A percentile compares a stretch with the other conserved stretches of the same genome.
phyloP scores from a whole-genome alignment of 2,329 filamentous ascomycete species.

The Ceratocystis diversiconidia region DNA sequence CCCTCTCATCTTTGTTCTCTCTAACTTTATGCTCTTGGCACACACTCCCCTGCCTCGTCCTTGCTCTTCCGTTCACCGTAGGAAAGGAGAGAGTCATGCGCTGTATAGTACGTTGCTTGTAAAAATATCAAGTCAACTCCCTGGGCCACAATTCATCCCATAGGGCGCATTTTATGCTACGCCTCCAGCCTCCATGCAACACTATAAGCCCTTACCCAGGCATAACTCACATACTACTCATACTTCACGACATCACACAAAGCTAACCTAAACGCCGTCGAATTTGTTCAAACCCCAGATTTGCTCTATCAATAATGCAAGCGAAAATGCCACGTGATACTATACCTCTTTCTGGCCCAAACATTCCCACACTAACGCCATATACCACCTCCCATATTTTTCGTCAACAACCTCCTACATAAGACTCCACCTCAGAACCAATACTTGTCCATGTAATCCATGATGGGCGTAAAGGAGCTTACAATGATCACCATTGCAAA shows the following conservation, averaged over 20 bases:
- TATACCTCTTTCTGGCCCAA: background rate
- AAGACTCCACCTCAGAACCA: constrained; percentile 10
- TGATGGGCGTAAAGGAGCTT: constrained; percentile 14
- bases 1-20: background rate
- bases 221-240: background rate
- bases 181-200: background rate
- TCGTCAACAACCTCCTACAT: background rate
- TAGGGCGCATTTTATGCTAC: too few species aligned
- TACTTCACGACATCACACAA: background rate
- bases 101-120: background rate
- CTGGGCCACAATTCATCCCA: too few species aligned
- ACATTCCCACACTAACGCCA: background rate
- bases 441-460: constrained; percentile 18
- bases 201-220: background rate
- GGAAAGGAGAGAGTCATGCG: background rate
- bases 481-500: constrained; percentile 15
- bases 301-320: background rate
- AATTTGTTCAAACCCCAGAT: background rate
- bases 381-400: background rate
- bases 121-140: background rate
- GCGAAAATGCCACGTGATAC: background rate
- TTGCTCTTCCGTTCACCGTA: background rate
- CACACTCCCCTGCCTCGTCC: background rate
- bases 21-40: background rate
- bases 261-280: too few species aligned